Evolutionary conservation across 345 rosid species (phyloP).

Genomic region (Brassica juncea): DNA sequence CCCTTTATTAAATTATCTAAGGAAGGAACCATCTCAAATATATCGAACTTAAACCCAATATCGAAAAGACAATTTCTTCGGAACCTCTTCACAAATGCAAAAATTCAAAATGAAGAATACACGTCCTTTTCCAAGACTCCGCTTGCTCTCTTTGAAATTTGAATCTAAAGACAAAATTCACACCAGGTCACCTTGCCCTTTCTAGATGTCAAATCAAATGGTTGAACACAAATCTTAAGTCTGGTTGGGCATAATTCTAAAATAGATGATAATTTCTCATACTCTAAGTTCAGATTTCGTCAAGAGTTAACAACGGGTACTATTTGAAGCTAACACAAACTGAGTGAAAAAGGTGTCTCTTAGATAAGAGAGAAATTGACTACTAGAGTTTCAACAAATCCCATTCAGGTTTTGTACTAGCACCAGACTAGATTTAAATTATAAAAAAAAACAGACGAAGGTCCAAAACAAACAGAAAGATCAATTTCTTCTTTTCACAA

Average conservation of each 20-base stretch:
- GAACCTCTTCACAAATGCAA: no score
- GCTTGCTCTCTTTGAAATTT: background rate
- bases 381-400: slow-evolving; percentile 16
- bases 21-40: no score
- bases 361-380: background rate
- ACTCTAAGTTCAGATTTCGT: background rate
- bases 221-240: no score
- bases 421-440: slow-evolving; percentile 10
- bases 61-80: no score
- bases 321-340: slow-evolving; percentile 9
- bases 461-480: slow-evolving; percentile 20
- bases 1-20: no score
- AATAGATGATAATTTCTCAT: background rate
- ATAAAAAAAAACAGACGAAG: background rate
- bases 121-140: background rate
- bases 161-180: no score
- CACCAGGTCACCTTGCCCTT: no score
- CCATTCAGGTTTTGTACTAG: slow-evolving; percentile 29
- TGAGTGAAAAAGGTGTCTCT: background rate
- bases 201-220: no score
- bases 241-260: no score
- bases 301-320: background rate
- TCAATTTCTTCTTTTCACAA: background rate
- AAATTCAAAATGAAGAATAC: no score
- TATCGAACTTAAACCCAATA: no score